Evolutionary conservation across 495 filamentous ascomycete genomes (phyloP).

Genomic region (Penicillium mononematosum): DNA sequence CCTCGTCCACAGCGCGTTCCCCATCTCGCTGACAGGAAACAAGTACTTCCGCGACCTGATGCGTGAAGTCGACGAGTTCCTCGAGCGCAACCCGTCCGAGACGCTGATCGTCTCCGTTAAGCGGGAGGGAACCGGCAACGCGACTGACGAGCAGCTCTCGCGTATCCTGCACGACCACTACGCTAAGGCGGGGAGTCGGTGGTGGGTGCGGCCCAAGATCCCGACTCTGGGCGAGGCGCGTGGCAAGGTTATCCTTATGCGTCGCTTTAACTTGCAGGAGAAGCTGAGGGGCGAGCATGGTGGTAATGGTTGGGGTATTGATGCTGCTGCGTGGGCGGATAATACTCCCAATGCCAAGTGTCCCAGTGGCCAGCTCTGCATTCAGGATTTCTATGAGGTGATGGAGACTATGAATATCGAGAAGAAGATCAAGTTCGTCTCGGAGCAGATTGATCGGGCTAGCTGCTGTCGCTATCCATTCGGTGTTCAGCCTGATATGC

Average conservation of each 20-base stretch:
- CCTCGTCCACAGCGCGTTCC: slow-evolving; percentile 77
- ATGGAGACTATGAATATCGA: slow-evolving; percentile 69
- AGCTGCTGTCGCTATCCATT: slow-evolving; percentile 49
- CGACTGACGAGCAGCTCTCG: slow-evolving; percentile 76
- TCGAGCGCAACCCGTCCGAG: slow-evolving; percentile 75
- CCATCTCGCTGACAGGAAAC: slow-evolving; percentile 65
- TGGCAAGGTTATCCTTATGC: slow-evolving; percentile 80
- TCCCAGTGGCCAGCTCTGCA: slow-evolving; percentile 70
- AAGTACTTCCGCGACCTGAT: slow-evolving; percentile 77
- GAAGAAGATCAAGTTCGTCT: slow-evolving; percentile 73
- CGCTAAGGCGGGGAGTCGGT: slow-evolving; percentile 58
- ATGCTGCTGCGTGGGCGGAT: slow-evolving; percentile 82
- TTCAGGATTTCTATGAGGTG: slow-evolving; percentile 97
- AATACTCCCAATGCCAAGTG: slow-evolving; percentile 77
- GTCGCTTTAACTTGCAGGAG: slow-evolving; percentile 71
- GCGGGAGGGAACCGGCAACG: slow-evolving; percentile 78
- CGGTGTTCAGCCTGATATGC: slow-evolving; percentile 31
- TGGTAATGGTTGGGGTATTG: slow-evolving; percentile 73
- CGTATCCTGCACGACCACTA: slow-evolving; percentile 71
- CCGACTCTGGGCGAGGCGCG: slow-evolving; percentile 78
- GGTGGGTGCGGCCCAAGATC: slow-evolving; percentile 78
- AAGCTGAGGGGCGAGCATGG: slow-evolving; percentile 56
- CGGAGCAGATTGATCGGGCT: slow-evolving; percentile 72
- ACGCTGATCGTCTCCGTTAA: slow-evolving; percentile 85
- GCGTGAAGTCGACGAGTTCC: slow-evolving; percentile 66